These are phyloP conservation scores for Laburnicola sp. DNA, from an alignment of 2,329 filamentous ascomycete genomes.

Conservation along the genomic window DNA sequence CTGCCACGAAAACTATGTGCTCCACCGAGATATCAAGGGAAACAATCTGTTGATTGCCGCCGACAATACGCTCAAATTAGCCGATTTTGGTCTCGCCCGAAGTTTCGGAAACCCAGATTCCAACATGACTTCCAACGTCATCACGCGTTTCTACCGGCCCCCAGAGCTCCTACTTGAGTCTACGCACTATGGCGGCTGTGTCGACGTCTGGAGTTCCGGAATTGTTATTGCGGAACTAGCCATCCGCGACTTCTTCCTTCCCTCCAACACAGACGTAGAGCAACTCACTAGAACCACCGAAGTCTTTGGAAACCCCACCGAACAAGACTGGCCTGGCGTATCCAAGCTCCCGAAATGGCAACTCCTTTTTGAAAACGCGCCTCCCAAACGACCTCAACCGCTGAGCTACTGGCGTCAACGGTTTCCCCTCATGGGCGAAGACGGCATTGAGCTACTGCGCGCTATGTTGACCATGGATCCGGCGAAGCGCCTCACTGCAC, in stretches of 20 bases:
- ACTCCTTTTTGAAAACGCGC: constrained; percentile 5
- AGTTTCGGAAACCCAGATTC: constrained; percentile 85
- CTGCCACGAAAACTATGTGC: constrained; percentile 90
- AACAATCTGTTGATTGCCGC: constrained; percentile 96
- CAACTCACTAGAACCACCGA: constrained; percentile 84
- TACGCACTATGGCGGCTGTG: constrained; percentile 82
- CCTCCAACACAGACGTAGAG: constrained; percentile 81
- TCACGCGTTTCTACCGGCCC: constrained; percentile 95
- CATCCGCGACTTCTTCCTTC: constrained; percentile 78
- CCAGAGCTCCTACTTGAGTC: constrained; percentile 92
- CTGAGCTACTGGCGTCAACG: constrained; percentile 72
- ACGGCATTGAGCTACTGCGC: constrained; percentile 87
- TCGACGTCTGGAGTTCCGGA: constrained; percentile 93
- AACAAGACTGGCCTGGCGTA: constrained; percentile 95
- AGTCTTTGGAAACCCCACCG: constrained; percentile 84
- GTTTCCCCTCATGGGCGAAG: constrained; percentile 78
- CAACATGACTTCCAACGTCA: constrained; percentile 90
- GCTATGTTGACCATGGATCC: constrained; percentile 84
- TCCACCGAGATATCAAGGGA: constrained; percentile 98
- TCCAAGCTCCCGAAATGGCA: constrained; percentile 75
- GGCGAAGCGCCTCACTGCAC: constrained; percentile 76
- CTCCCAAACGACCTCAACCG: constrained; percentile 63
- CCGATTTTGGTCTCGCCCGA: constrained; percentile 94
- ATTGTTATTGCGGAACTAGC: constrained; percentile 92
- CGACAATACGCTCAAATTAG: constrained; percentile 90